Percentiles rank a stretch among this genome's conserved stretches.
Evolutionary conservation across 2,329 filamentous ascomycete genomes (phyloP).

Genomic region (Claviceps paspali): DNA sequence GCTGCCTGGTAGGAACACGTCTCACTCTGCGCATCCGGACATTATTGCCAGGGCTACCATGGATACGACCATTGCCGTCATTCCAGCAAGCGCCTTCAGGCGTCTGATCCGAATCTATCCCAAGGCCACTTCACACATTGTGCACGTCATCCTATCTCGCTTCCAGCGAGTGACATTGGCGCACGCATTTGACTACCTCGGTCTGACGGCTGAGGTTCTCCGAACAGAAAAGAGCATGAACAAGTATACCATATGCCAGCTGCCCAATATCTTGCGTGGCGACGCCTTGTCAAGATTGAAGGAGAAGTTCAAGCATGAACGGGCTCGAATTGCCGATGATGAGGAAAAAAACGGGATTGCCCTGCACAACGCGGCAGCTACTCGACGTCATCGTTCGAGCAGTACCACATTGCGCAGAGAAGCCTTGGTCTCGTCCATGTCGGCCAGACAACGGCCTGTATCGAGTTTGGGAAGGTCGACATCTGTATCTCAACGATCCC

Average conservation of each 20-base stretch:
- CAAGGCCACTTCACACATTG: constrained; percentile 90
- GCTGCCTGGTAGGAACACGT: constrained; percentile 28
- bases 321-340: constrained; percentile 65
- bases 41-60: constrained; percentile 92
- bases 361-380: constrained; percentile 61
- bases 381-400: constrained; percentile 55
- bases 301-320: constrained; percentile 78
- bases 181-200: constrained; percentile 88
- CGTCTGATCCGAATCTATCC: constrained; percentile 87
- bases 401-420: constrained; percentile 67
- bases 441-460: constrained; percentile 25
- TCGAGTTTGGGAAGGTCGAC: constrained; percentile 27
- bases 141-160: constrained; percentile 90
- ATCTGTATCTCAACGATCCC: constrained; percentile 21
- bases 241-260: constrained; percentile 76
- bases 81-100: constrained; percentile 89
- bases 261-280: constrained; percentile 81
- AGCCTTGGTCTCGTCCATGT: constrained; percentile 54
- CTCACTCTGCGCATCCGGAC: constrained; percentile 82
- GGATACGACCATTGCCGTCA: constrained; percentile 96
- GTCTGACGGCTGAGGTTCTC: constrained; percentile 78
- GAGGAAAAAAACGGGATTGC: constrained; percentile 82
- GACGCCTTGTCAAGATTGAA: constrained; percentile 72
- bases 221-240: constrained; percentile 90
- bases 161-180: constrained; percentile 89